Base-by-base conservation (phyloP, 2,329 filamentous ascomycete species). In the Cladosporium colombiae region DNA sequence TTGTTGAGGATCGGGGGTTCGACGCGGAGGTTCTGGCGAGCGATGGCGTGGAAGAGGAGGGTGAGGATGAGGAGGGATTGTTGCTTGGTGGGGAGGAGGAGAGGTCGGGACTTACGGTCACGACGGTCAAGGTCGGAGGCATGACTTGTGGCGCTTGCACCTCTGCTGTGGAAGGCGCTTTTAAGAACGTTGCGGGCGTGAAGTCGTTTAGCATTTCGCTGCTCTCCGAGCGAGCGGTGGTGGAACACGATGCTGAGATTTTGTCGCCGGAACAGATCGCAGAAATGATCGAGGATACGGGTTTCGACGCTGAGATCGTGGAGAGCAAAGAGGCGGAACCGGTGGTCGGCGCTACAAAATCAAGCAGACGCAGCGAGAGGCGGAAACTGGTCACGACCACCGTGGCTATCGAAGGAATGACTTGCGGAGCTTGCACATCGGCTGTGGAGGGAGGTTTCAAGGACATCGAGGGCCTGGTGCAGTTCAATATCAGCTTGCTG, bases 391-490 rank as follows among this genome's bases (percentile, higher is more conserved):
- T 89, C 65, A 91, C 88, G 0, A 97, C 93, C 0, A 98, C 93
- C 0, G 85, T 99, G 21, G 88, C 91, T 5, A 91, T 99, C 64
- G 92, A 95, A 71, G 95, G 95, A 60, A 99, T 99, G 95, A 99
- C 95, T 1, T 98, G 95, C 75, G 94, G 94, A 25, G 92, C 95
- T 50, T 99, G 95, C 78, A 98, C 95, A 0, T 94, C 94, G 1
- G 93, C 94, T 6, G 88, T 98, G 1, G 91, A 97, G 74, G 85
- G 87, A 60, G 92, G 91, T 3, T 95, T 99, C 79, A 86, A 88
- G 70, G 86, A 85, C 68, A 79, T 94, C 1, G 87, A 91, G 11
- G 95, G 95, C 25, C 78, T 98, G 18, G 75, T 92, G 65, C 91
- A 93, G 70, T 97, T 98, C 82, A 97, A 97, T 75, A 96, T 99